Conservation (phyloP, 805 yeast species). For the Zygosaccharomyces bisporus region DNA sequence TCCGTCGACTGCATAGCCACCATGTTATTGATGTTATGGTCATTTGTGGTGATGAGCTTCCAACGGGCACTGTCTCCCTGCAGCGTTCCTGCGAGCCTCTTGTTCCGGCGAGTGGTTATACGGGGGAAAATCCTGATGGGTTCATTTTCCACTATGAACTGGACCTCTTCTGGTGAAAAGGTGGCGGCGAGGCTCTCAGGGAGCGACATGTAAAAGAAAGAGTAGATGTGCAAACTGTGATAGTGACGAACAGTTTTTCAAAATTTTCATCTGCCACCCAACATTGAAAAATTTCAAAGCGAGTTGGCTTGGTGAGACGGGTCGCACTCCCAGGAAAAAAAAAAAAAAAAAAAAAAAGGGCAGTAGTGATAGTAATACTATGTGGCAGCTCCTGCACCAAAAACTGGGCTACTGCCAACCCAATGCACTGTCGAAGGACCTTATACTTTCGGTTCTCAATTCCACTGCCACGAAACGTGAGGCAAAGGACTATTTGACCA, state of each 20-base stretch:
- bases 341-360: constrained; percentile 14
- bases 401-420: constrained; percentile 22
- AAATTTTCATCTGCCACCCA: constrained; percentile 1
- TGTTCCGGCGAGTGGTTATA: constrained; percentile 31
- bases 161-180: constrained; percentile 72
- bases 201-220: constrained; percentile 49
- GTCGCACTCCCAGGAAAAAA: neutral
- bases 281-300: constrained; percentile 3
- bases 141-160: constrained; percentile 82
- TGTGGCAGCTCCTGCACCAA: constrained; percentile 12
- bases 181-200: constrained; percentile 52
- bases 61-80: constrained; percentile 5
- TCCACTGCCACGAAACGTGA: constrained; percentile 94
- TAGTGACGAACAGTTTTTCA: neutral
- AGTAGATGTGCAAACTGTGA: neutral
- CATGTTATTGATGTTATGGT: constrained; percentile 30
- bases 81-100: constrained; percentile 8
- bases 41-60: constrained; percentile 39
- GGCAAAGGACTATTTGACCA: constrained; percentile 72
- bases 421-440: constrained; percentile 44
- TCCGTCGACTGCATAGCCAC: constrained; percentile 61
- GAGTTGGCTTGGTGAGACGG: neutral
- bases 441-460: constrained; percentile 78
- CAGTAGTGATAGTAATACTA: constrained; percentile 6
- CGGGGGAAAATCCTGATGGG: constrained; percentile 72